These are phyloP conservation scores for Clathrospora elynae DNA, from an alignment of 2,329 filamentous ascomycete species.

Conservation along the genomic window DNA sequence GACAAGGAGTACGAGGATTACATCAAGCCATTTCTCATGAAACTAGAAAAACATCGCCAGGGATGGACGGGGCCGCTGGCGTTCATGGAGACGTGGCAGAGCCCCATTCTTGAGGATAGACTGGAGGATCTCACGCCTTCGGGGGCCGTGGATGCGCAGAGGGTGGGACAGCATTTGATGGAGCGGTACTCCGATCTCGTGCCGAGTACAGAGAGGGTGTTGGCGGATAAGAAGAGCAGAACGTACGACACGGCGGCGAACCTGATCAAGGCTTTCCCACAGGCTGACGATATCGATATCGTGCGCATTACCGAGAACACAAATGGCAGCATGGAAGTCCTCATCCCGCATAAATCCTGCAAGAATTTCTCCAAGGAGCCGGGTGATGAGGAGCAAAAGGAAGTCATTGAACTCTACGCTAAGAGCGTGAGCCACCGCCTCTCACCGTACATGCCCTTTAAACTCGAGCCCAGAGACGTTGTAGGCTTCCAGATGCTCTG, in stretches of 20 bases:
- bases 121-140: slow-evolving; percentile 42
- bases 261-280: slow-evolving; percentile 37
- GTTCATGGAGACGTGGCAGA: slow-evolving; percentile 62
- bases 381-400: slow-evolving; percentile 36
- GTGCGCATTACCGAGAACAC: slow-evolving; percentile 39
- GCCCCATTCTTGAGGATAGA: slow-evolving; percentile 61
- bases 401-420: slow-evolving; percentile 39
- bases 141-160: slow-evolving; percentile 58
- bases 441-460: slow-evolving; percentile 52
- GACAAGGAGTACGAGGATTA: slow-evolving; percentile 58
- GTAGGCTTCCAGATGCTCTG: slow-evolving; percentile 69
- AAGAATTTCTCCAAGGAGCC: slow-evolving; percentile 42
- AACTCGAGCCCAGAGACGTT: slow-evolving; percentile 65
- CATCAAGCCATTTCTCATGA: slow-evolving; percentile 57
- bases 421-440: slow-evolving; percentile 32
- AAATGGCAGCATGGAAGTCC: slow-evolving; percentile 36
- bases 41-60: slow-evolving; percentile 63
- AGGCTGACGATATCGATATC: slow-evolving; percentile 38
- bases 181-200: slow-evolving; percentile 59
- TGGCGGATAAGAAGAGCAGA: slow-evolving; percentile 46
- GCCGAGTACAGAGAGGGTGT: slow-evolving; percentile 43
- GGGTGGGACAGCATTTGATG: slow-evolving; percentile 64
- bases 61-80: slow-evolving; percentile 58
- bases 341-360: slow-evolving; percentile 46
- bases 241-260: slow-evolving; percentile 44